A percentile compares a stretch with the other conserved stretches of the same genome.
These are phyloP conservation scores for Chlorella sorokiniana DNA, from an alignment of 139 green algal species.

Conservation along the genomic window DNA sequence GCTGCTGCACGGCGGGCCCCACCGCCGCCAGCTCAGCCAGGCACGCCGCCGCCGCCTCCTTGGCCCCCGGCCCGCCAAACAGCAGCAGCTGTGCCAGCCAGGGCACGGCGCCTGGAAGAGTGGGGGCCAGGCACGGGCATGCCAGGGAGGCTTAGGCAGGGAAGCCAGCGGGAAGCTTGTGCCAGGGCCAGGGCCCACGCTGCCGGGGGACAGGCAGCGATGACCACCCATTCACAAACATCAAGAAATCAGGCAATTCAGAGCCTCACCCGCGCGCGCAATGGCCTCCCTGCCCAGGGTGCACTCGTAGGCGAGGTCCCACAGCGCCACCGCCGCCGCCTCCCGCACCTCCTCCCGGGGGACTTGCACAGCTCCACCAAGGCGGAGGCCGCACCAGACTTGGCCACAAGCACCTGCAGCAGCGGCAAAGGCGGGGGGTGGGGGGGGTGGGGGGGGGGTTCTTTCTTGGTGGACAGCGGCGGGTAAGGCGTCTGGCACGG, in stretches of 20 bases:
- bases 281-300: slow-evolving; percentile 13
- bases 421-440: neutral
- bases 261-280: slow-evolving; percentile 1
- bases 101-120: slow-evolving; percentile 31
- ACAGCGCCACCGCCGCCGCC: slow-evolving; percentile 37
- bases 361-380: slow-evolving; percentile 26
- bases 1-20: slow-evolving; percentile 23
- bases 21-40: slow-evolving; percentile 37
- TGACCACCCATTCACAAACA: neutral
- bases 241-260: neutral
- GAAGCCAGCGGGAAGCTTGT: neutral
- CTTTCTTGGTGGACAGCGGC: neutral
- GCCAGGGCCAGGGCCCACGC: no score
- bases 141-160: neutral
- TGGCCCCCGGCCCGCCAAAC: slow-evolving; percentile 28
- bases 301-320: slow-evolving; percentile 35
- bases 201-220: neutral
- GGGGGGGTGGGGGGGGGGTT: neutral
- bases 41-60: slow-evolving; percentile 40
- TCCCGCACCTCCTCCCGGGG: slow-evolving; percentile 25
- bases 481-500: neutral
- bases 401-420: slow-evolving; percentile 23
- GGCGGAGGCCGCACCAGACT: neutral
- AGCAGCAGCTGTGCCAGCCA: slow-evolving; percentile 45
- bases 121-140: neutral